Evolutionary conservation across 2,329 filamentous ascomycete genomes (phyloP).

Genomic region (Colletotrichum filicis): DNA sequence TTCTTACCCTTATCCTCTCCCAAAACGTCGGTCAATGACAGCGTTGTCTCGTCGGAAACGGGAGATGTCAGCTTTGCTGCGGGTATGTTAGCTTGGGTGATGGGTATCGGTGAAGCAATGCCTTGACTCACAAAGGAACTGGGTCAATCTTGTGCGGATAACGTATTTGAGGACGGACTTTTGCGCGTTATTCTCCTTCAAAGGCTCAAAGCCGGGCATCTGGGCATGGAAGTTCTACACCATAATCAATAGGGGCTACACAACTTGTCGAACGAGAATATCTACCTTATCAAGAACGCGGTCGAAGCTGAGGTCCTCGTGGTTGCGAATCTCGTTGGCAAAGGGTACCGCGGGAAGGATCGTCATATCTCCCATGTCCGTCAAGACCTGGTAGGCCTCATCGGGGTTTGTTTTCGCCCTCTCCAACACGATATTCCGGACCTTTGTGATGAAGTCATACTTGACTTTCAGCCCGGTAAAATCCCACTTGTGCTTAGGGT

Average conservation of each 20-base stretch:
- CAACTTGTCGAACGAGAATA: background rate
- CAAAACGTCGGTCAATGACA: slow-evolving; percentile 9
- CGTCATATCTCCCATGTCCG: slow-evolving; percentile 29
- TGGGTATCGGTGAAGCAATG: too few species aligned
- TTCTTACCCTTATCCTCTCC: slow-evolving; percentile 8
- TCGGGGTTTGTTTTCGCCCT: slow-evolving; percentile 7
- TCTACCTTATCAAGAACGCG: slow-evolving; percentile 25
- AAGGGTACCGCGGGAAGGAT: slow-evolving; percentile 25
- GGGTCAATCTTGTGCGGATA: slow-evolving; percentile 31
- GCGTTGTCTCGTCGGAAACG: slow-evolving; percentile 26
- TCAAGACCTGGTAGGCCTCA: slow-evolving; percentile 17
- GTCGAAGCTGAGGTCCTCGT: slow-evolving; percentile 30
- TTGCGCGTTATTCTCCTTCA: slow-evolving; percentile 22
- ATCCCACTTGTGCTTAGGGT: slow-evolving; percentile 20
- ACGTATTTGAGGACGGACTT: slow-evolving; percentile 25
- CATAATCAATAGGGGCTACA: too few species aligned
- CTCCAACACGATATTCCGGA: background rate
- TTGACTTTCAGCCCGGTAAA: slow-evolving; percentile 26
- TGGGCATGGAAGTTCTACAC: slow-evolving; percentile 22
- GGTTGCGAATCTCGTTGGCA: slow-evolving; percentile 33
- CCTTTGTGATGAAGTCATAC: slow-evolving; percentile 18
- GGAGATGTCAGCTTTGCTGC: slow-evolving; percentile 27
- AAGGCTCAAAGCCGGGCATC: slow-evolving; percentile 22
- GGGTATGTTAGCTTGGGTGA: background rate
- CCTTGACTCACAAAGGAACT: slow-evolving; percentile 10